Percentiles rank a stretch among this genome's conserved stretches.
Evolutionary conservation across 129 eudicot species (phyloP).

Genomic region (Scalesia atractyloides): DNA sequence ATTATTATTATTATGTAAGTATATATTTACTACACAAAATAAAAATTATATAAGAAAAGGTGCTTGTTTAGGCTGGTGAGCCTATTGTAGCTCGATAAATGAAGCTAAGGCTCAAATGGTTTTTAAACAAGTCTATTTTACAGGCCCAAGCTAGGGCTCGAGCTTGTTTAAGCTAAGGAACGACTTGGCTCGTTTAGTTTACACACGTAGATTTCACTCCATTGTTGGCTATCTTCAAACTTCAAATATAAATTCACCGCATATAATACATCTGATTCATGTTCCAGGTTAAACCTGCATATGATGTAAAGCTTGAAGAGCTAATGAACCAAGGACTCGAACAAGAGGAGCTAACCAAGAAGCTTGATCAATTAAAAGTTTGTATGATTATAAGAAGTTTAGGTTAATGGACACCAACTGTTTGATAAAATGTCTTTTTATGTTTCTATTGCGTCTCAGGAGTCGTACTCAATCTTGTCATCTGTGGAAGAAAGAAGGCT

Average conservation of each 20-base stretch:
- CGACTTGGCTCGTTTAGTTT: too few species aligned
- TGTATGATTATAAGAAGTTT: neutral
- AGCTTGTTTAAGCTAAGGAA: too few species aligned
- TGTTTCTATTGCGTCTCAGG: slow-evolving; percentile 38
- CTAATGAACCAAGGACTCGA: slow-evolving; percentile 53
- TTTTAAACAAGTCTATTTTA: too few species aligned
- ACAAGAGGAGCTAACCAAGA: slow-evolving; percentile 55
- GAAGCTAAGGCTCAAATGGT: too few species aligned
- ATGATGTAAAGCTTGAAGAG: slow-evolving; percentile 57
- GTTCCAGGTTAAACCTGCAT: slow-evolving; percentile 60
- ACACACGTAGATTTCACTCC: neutral
- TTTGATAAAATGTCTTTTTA: slow-evolving; percentile 13
- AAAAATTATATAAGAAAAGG: too few species aligned
- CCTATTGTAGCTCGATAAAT: too few species aligned
- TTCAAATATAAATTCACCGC: neutral
- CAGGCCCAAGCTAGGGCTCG: too few species aligned
- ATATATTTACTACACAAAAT: too few species aligned
- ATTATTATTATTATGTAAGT: too few species aligned
- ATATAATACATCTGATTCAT: neutral
- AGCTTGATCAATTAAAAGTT: slow-evolving; percentile 59
- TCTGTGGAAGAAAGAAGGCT: slow-evolving; percentile 74
- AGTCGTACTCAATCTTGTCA: slow-evolving; percentile 71
- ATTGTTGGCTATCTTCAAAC: neutral
- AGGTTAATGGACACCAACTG: slow-evolving; percentile 1
- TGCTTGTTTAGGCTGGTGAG: too few species aligned